A percentile compares a stretch with the other conserved stretches of the same genome.
These are phyloP conservation scores for Plantago coronopus DNA, from an alignment of 305 asterid species.

Conservation along the genomic window DNA sequence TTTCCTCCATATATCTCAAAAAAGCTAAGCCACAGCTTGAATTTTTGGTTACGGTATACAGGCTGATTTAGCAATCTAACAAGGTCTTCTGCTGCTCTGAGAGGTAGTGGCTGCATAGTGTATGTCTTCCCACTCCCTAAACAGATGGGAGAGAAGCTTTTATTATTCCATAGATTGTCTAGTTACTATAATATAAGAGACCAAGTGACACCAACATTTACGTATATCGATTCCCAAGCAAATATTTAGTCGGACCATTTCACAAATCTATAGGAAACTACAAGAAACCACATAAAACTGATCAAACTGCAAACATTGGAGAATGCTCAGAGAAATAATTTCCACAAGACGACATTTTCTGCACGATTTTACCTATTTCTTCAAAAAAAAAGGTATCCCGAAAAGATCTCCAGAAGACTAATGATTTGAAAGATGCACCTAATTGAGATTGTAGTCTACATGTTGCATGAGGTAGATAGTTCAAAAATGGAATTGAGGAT, in stretches of 20 bases:
- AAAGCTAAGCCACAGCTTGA: conserved; percentile 97
- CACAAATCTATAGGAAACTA: conserved; percentile 15
- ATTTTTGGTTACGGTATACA: conserved; percentile 78
- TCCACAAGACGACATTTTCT: no score
- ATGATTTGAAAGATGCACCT: no score
- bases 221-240: conserved; percentile 10
- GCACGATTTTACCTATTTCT: conserved; percentile 1
- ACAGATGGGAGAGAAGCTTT: conserved; percentile 17
- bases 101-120: conserved; percentile 99
- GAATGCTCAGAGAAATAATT: no score
- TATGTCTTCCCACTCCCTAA: conserved; percentile 98
- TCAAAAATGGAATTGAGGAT: conserved; percentile 8
- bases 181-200: no score
- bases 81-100: conserved; percentile 94
- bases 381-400: neutral
- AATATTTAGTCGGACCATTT: conserved; percentile 17
- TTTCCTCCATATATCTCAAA: conserved; percentile 95
- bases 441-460: neutral
- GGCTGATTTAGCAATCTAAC: conserved; percentile 85
- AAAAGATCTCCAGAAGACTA: neutral
- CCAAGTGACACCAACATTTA: neutral
- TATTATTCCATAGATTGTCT: conserved; percentile 7
- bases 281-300: conserved; percentile 10
- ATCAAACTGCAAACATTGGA: neutral
- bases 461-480: conserved; percentile 6